Evolutionary conservation across 2,329 filamentous ascomycete species (phyloP).

Genomic region (Pyricularia sp.): DNA sequence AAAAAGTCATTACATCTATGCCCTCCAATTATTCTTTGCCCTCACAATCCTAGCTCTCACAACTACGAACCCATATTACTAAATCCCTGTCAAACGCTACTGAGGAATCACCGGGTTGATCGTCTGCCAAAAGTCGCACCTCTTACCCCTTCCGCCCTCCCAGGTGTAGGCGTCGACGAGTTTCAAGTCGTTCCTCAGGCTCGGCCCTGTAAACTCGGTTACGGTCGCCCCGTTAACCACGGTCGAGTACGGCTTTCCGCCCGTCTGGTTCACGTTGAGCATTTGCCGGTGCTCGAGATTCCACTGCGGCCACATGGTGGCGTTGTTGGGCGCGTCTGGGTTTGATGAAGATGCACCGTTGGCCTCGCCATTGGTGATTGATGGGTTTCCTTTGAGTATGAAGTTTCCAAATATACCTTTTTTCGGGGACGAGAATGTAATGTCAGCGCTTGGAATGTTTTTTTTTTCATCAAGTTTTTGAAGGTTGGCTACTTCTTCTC

Average conservation of each 20-base stretch:
- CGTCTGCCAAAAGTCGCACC: conserved; percentile 11
- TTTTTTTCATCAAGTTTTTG: too few relatives aligned
- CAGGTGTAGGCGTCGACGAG: conserved; percentile 10
- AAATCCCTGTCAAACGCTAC: background rate
- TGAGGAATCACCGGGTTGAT: background rate
- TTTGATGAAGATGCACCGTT: background rate
- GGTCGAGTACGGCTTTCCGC: conserved; percentile 9
- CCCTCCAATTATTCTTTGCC: too few relatives aligned
- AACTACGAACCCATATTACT: too few relatives aligned
- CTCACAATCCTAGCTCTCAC: too few relatives aligned
- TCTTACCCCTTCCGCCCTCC: conserved; percentile 12
- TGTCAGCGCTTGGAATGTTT: too few relatives aligned
- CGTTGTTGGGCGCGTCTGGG: conserved; percentile 5
- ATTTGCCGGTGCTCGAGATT: conserved; percentile 4
- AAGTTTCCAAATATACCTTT: conserved; percentile 4
- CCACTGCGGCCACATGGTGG: conserved; percentile 11
- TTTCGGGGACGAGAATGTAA: background rate
- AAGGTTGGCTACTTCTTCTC: background rate
- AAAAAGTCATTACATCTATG: too few relatives aligned
- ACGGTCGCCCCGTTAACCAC: conserved; percentile 6
- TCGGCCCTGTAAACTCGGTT: conserved; percentile 8
- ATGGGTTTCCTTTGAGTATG: conserved; percentile 1
- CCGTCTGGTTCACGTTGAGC: conserved; percentile 13
- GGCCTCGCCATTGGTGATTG: background rate
- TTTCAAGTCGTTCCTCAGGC: conserved; percentile 9